Percentiles rank a stretch among this genome's conserved stretches.
phyloP scores from a whole-genome alignment of 2,329 filamentous ascomycete species.

The Paramyrothecium sp. region DNA sequence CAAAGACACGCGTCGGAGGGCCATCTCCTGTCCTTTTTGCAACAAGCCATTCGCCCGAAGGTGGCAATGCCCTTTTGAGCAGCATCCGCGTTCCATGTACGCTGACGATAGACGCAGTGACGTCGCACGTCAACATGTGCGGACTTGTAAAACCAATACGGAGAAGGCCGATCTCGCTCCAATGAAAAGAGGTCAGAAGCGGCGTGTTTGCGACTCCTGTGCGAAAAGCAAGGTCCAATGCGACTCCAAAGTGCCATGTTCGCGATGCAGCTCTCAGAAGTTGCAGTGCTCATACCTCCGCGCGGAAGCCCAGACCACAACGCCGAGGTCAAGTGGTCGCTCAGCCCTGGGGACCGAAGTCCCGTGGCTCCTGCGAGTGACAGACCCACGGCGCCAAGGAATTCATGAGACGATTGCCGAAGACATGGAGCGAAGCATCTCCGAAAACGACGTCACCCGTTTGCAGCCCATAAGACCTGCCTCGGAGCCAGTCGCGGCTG shows the following conservation, averaged over 20 bases:
- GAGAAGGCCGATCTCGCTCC: background rate
- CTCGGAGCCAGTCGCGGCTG: background rate
- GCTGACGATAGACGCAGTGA: constrained; percentile 1
- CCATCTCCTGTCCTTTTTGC: constrained; percentile 8
- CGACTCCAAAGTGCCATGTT: constrained; percentile 4
- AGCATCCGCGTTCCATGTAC: background rate
- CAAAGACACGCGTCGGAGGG: background rate
- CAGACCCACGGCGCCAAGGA: constrained; percentile 1
- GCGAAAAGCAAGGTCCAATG: constrained; percentile 6
- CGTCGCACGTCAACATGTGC: constrained; percentile 8
- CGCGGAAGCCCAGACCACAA: background rate
- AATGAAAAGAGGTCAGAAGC: constrained; percentile 7
- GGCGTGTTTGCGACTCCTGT: constrained; percentile 6
- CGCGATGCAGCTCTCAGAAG: background rate
- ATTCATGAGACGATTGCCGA: constrained; percentile 3
- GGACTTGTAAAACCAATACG: constrained; percentile 2
- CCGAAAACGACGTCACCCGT: too few species aligned
- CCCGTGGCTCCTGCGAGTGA: constrained; percentile 6
- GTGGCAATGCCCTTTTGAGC: background rate
- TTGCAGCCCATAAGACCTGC: too few species aligned
- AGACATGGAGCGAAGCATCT: background rate
- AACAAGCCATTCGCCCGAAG: constrained; percentile 6
- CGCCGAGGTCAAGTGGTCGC: background rate
- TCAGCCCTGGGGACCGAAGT: background rate
- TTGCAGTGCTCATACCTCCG: constrained; percentile 6